These are phyloP conservation scores for Chlorophyllum brunneum DNA, from an alignment of 768 basidiomycete species.

Conservation along the genomic window DNA sequence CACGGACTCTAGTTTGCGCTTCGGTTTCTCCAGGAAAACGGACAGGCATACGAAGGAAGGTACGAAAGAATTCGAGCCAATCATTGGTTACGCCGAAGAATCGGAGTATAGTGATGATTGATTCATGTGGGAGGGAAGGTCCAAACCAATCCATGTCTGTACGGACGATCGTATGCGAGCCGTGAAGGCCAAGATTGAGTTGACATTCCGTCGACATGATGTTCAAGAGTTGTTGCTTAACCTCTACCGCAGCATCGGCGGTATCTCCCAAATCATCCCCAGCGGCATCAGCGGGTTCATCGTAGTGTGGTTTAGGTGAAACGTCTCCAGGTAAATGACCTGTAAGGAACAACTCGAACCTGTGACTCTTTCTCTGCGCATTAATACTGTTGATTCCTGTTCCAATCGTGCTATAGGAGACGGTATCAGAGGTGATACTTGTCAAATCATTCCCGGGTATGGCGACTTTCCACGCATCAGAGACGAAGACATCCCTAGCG, in stretches of 20 bases:
- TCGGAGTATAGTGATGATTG: slow-evolving; percentile 34
- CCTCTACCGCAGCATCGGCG: slow-evolving; percentile 18
- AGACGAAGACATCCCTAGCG: slow-evolving; percentile 26
- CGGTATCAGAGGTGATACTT: slow-evolving; percentile 17
- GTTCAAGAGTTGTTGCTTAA: slow-evolving; percentile 37
- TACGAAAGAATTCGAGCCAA: slow-evolving; percentile 32
- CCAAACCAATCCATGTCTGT: slow-evolving; percentile 43
- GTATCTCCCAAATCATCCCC: slow-evolving; percentile 12
- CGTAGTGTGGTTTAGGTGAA: slow-evolving; percentile 16
- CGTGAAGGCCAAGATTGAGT: slow-evolving; percentile 33
- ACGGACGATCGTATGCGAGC: slow-evolving; percentile 31
- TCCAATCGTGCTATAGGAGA: not conserved
- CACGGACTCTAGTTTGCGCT: slow-evolving; percentile 32
- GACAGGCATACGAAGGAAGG: slow-evolving; percentile 29
- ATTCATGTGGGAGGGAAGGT: slow-evolving; percentile 36
- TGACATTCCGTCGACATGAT: slow-evolving; percentile 37
- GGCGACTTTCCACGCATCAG: slow-evolving; percentile 33
- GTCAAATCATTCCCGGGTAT: slow-evolving; percentile 16
- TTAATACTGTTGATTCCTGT: slow-evolving; percentile 21
- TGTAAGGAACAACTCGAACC: slow-evolving; percentile 28
- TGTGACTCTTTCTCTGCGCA: slow-evolving; percentile 20
- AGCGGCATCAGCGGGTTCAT: slow-evolving; percentile 23
- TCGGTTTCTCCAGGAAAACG: slow-evolving; percentile 30
- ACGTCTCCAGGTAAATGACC: slow-evolving; percentile 27
- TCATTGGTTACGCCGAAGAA: slow-evolving; percentile 35